A percentile compares a stretch with the other conserved stretches of the same genome.
Conservation (phyloP, 257 asterid genomes). For the Gentiana macrophylla region DNA sequence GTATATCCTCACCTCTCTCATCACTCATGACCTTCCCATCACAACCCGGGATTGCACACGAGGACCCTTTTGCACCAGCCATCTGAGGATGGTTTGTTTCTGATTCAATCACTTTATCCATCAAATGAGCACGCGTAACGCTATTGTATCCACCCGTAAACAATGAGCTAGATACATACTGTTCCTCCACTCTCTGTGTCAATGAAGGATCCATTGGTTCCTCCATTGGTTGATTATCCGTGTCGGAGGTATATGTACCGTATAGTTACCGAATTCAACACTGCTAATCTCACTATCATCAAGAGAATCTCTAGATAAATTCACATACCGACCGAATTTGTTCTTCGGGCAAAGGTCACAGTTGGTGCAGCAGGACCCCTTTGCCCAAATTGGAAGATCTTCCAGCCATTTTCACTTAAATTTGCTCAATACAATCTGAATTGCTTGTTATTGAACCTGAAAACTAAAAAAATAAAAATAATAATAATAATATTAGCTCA, state of each 20-base stretch:
- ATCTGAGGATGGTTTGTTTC: slow-evolving; percentile 83
- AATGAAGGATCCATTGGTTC: slow-evolving; percentile 41
- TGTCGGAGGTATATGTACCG: slow-evolving; percentile 84
- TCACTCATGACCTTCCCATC: slow-evolving; percentile 88
- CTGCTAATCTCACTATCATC: slow-evolving; percentile 87
- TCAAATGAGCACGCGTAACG: slow-evolving; percentile 81
- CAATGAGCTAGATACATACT: slow-evolving; percentile 72
- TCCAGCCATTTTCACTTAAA: slow-evolving; percentile 41
- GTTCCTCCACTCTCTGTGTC: slow-evolving; percentile 86
- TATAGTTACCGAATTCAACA: slow-evolving; percentile 54
- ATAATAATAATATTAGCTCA: neutral
- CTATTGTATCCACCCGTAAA: slow-evolving; percentile 84
- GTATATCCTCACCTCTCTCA: slow-evolving; percentile 69
- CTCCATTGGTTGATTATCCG: slow-evolving; percentile 87
- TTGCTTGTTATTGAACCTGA: slow-evolving; percentile 25
- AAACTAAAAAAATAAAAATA: slow-evolving; percentile 6
- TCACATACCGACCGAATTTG: slow-evolving; percentile 74
- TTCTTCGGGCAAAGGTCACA: slow-evolving; percentile 69
- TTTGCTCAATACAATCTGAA: slow-evolving; percentile 5
- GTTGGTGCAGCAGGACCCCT: slow-evolving; percentile 25
- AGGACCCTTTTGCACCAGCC: slow-evolving; percentile 85
- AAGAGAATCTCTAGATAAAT: slow-evolving; percentile 77
- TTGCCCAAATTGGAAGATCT: slow-evolving; percentile 42
- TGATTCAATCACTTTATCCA: slow-evolving; percentile 94
- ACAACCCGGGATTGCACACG: slow-evolving; percentile 71